Base-by-base conservation (phyloP, 2,329 filamentous ascomycete species). In the Alternaria conjuncta region DNA sequence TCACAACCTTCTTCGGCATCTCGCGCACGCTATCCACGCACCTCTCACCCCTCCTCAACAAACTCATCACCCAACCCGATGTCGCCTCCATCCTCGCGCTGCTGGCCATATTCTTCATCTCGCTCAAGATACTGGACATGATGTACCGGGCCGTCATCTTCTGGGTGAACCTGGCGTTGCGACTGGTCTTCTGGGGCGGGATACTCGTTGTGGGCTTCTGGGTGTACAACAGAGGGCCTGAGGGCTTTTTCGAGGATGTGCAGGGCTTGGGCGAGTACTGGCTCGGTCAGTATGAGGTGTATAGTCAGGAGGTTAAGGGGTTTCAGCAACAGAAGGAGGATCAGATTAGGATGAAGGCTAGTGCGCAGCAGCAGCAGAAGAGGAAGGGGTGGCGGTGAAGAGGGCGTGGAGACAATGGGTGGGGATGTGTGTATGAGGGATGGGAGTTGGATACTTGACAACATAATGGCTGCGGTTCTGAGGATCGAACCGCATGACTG, bases 121-220 rank as follows among this genome's bases (percentile, higher is more conserved):
- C 84, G 12, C 80, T 90, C 63, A 87, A 88, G 68, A 83, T 96
- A 45, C 81, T 90, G 67, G 86, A 90, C 76, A 90, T 91, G 82
- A 82, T 93, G 18, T 88, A 89, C 65, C 87, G 92, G 64, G 82
- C 93, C 20, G 84, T 97, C 61, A 82, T 93, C 75, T 96, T 90
- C 83, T 93, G 93, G 88, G 87, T 93, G 56, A 83, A 86, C n/a
- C 75, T 97, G 59, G 84, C 85, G 11, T 78, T 92, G 66, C 82
- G 86, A 23, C 69, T 93, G 45, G 78, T 87, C 2, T 88, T 93
- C 67, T 96, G 89, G 88, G 86, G 85, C 2, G 77, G 82, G 2
- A 69, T 94, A 3, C 81, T 85, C 5, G 83, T 84, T 0, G 45
- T 89, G 0, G 84, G 84, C 0, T 82, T 89, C 18, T 87, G 84